Evolutionary conservation across 441 rosid genomes (phyloP), one percentile per base, ranked within the genome.

Genomic region (Adansonia grandidieri): DNA sequence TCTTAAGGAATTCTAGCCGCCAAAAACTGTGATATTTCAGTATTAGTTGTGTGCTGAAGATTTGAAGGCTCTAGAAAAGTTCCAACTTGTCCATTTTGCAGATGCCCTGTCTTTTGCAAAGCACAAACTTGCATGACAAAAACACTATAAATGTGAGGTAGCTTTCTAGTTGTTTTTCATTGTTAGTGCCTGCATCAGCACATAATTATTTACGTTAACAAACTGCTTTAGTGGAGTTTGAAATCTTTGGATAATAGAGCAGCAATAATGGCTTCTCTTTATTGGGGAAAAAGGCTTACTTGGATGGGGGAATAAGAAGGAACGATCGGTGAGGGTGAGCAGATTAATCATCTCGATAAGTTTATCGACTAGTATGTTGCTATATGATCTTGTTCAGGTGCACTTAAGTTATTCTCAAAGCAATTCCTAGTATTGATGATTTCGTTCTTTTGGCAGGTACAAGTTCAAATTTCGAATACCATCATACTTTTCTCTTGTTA

Each of bases 381-480:
- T 24, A 14, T 32, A 24, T 53, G 64, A 42, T 40, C 63, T 72
- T 37, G 64, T 56, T 54, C n/a, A 14, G 73, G 20, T 14, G 11
- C 42, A 50, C 58, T 70, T 51, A 8, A 71, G 37, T 37, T 76
- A 37, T 64, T 65, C 28, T 53, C 56, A 40, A 17, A 37, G 50
- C 17, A 54, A 40, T 32, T 76, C 20, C 37, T 40, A 19, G 53
- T 32, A 17, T 57, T 24, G 20, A 56, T 68, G 40, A 51, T 65
- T 65, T 78, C 42, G 8, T 71, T 48, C 45, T 57, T 78, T 85
- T 85, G 84, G 84, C 95, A 96, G 99, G 99, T 96, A 93, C 88
- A 85, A 91, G 83, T 91, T 96, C 94, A 96, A 96, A 83, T 93
- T 96, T 84, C 97, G 77, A 77, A 91, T 93, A 82, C 98, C 99